Evolutionary conservation across 2,329 filamentous ascomycete genomes (phyloP).

Genomic region (Fusarium annulatum): DNA sequence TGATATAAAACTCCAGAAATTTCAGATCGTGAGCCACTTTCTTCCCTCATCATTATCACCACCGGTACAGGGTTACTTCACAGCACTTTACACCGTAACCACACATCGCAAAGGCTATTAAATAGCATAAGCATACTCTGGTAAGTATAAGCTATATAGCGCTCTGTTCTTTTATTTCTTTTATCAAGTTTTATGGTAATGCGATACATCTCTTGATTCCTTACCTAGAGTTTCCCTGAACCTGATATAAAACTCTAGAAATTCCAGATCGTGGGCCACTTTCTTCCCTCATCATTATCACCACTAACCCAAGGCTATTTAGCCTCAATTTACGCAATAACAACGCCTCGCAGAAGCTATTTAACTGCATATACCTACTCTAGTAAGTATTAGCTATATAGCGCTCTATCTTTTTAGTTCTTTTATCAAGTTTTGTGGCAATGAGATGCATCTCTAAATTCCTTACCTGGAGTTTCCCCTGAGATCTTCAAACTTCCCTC

Average conservation of each 20-base stretch:
- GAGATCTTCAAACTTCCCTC: not conserved
- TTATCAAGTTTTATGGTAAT: no score
- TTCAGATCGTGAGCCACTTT: not conserved
- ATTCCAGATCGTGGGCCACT: not conserved
- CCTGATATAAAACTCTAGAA: no score
- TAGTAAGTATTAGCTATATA: not conserved
- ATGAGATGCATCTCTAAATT: not conserved
- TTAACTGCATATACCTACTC: not conserved
- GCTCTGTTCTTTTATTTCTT: no score
- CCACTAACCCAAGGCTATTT: not conserved
- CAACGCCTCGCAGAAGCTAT: not conserved
- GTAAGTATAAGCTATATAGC: no score
- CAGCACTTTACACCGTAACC: no score
- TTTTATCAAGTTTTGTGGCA: not conserved
- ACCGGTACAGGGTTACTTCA: not conserved
- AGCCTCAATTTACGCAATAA: not conserved
- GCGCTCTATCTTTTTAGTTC: not conserved
- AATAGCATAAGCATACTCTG: no score
- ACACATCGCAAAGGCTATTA: no score
- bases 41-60: not conserved
- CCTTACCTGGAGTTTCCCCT: not conserved
- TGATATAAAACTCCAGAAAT: not conserved
- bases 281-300: not conserved
- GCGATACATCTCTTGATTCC: no score
- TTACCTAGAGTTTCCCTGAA: no score